Conservation (phyloP, 441 rosid species). For the Syzygium syzygioides region DNA sequence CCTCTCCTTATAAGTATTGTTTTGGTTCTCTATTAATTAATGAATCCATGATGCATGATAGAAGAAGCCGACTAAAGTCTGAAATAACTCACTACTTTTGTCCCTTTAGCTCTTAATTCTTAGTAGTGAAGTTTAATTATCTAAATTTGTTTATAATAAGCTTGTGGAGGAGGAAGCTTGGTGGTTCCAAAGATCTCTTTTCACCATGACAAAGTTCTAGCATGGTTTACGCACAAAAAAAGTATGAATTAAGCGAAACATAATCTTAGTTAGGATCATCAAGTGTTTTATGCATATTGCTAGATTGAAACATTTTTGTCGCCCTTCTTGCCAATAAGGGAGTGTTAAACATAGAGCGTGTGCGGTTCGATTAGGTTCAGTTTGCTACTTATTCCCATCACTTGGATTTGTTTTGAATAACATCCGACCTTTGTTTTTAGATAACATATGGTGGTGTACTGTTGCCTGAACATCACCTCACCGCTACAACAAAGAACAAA, state of each 20-base stretch:
- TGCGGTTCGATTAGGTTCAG: neutral
- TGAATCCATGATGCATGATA: too few relatives aligned
- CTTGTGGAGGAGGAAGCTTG: neutral
- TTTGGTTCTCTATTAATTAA: too few relatives aligned
- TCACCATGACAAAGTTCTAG: neutral
- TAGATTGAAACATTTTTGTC: neutral
- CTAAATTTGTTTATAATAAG: neutral
- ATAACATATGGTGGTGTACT: neutral
- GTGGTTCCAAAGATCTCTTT: neutral
- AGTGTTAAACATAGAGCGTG: neutral
- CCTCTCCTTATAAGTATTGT: neutral
- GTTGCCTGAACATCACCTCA: neutral
- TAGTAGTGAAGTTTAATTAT: too few relatives aligned
- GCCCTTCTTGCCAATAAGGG: neutral
- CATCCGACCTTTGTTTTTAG: neutral
- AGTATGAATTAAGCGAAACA: neutral
- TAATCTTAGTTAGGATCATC: neutral
- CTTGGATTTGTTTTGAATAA: neutral
- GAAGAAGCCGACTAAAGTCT: too few relatives aligned
- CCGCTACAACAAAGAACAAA: neutral
- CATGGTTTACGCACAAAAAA: neutral
- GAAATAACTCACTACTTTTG: too few relatives aligned
- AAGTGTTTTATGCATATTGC: neutral
- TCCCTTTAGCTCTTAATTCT: too few relatives aligned
- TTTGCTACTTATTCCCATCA: neutral